phyloP scores from a whole-genome alignment of 2,329 filamentous ascomycete species.

The Ophiostoma himal-ulmi region DNA sequence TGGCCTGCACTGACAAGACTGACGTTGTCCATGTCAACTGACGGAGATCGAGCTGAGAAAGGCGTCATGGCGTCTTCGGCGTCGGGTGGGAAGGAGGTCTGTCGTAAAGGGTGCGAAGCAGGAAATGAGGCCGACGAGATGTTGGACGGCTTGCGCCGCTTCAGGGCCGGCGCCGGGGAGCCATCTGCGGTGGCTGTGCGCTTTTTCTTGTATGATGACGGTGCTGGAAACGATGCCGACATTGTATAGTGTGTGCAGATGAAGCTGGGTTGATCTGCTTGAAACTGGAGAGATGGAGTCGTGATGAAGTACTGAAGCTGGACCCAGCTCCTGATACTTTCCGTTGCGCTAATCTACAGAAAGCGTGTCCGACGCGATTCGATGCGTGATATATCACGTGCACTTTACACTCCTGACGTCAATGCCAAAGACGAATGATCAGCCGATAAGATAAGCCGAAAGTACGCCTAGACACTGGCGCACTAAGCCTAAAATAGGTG shows the following conservation, averaged over 20 bases:
- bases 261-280: background rate
- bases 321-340: no score
- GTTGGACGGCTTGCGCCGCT: slow-evolving; percentile 66
- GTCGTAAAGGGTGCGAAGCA: slow-evolving; percentile 64
- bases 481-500: background rate
- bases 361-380: background rate
- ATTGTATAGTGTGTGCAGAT: background rate
- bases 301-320: no score
- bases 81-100: slow-evolving; percentile 74
- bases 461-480: background rate
- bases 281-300: background rate
- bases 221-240: slow-evolving; percentile 5
- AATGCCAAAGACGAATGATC: background rate
- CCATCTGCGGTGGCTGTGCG: slow-evolving; percentile 50
- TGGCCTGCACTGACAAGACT: slow-evolving; percentile 50
- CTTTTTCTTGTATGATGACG: slow-evolving; percentile 45
- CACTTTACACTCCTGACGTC: background rate
- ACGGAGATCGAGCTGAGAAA: slow-evolving; percentile 57
- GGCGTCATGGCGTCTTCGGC: slow-evolving; percentile 44
- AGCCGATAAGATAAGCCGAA: slow-evolving; percentile 11
- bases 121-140: slow-evolving; percentile 48
- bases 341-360: background rate
- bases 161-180: slow-evolving; percentile 45
- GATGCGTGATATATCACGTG: background rate
- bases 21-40: slow-evolving; percentile 56